phyloP scores from a whole-genome alignment of 495 filamentous ascomycete species.

The Aspergillus funiculosus region DNA sequence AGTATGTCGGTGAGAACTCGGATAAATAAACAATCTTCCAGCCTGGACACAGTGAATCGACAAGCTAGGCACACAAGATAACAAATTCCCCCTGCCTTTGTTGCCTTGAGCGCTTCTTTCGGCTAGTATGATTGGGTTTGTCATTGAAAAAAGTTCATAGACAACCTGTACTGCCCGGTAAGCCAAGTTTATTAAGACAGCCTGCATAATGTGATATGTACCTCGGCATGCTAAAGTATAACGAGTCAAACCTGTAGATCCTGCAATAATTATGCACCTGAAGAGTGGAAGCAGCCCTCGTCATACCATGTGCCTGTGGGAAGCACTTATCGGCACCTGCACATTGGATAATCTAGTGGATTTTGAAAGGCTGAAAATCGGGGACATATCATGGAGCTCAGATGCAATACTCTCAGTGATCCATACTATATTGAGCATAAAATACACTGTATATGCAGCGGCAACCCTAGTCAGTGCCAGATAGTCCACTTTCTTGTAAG shows the following conservation, averaged over 20 bases:
- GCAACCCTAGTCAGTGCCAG: background rate
- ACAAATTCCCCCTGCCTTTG: background rate
- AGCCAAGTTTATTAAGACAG: conserved; percentile 5
- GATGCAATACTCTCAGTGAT: conserved; percentile 7
- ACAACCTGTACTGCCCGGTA: background rate
- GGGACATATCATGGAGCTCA: conserved; percentile 3
- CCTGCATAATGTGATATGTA: conserved; percentile 16
- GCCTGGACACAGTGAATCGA: background rate
- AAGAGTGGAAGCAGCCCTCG: conserved; percentile 12
- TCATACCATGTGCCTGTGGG: conserved; percentile 14
- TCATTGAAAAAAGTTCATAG: conserved; percentile 9
- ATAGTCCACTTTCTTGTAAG: background rate
- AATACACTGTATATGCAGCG: conserved; percentile 6
- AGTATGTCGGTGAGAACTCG: too few species aligned
- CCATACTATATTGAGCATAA: background rate
- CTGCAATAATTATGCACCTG: conserved; percentile 18
- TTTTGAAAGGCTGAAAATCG: conserved; percentile 18
- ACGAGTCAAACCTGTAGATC: conserved; percentile 13
- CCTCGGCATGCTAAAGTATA: conserved; percentile 7
- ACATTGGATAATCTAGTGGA: conserved; percentile 19
- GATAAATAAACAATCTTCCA: too few species aligned
- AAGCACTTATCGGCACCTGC: conserved; percentile 14
- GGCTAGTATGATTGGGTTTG: background rate
- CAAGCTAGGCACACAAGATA: background rate
- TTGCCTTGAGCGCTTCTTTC: too few species aligned